Evolutionary conservation across 192 early-diverging fungal species (phyloP).

Genomic region (Jimgerdemannia flammicorona): DNA sequence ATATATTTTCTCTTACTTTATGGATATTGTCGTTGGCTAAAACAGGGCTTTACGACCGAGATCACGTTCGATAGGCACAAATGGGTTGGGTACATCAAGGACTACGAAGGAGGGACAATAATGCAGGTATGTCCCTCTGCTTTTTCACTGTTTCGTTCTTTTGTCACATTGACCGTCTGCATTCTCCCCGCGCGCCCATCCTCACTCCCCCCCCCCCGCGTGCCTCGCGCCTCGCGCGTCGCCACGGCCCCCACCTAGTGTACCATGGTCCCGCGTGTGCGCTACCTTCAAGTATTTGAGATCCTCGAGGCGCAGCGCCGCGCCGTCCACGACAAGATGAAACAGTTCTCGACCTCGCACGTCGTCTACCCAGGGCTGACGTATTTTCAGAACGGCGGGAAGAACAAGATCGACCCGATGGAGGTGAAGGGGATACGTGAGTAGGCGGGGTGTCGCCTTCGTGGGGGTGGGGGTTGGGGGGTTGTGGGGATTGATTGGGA

Average conservation of each 20-base stretch:
- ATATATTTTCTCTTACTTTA: not conserved
- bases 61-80: slow-evolving; percentile 88
- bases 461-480: not conserved
- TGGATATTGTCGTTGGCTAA: not conserved
- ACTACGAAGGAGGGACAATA: slow-evolving; percentile 97
- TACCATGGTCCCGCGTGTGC: slow-evolving; percentile 85
- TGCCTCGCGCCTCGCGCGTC: not conserved
- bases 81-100: slow-evolving; percentile 99
- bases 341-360: slow-evolving; percentile 65
- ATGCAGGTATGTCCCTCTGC: slow-evolving; percentile 66
- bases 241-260: slow-evolving; percentile 47
- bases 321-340: slow-evolving; percentile 86
- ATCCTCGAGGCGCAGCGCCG: slow-evolving; percentile 71
- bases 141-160: not conserved
- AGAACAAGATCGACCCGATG: slow-evolving; percentile 67
- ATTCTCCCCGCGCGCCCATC: no score
- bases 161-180: not conserved
- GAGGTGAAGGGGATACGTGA: slow-evolving; percentile 82
- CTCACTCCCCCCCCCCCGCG: no score
- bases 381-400: slow-evolving; percentile 44
- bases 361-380: slow-evolving; percentile 77
- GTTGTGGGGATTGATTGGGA: no score
- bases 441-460: slow-evolving; percentile 5
- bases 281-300: slow-evolving; percentile 71
- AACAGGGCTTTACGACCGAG: slow-evolving; percentile 92